Percentiles rank a stretch among this genome's conserved stretches.
phyloP scores from a whole-genome alignment of 305 asterid genomes.

The Fraxinus floribunda region DNA sequence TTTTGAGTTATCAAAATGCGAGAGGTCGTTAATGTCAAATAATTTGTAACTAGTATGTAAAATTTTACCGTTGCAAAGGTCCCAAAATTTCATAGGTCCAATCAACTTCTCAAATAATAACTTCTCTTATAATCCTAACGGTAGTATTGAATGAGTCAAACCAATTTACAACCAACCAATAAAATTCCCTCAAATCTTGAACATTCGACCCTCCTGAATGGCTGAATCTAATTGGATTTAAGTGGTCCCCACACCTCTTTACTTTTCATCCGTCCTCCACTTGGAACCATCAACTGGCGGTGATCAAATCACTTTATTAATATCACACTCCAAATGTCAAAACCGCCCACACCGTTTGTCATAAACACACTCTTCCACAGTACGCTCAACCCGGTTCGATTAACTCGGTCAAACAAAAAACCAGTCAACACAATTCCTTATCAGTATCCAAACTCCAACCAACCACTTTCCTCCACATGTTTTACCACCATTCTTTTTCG shows the following conservation, averaged over 20 bases:
- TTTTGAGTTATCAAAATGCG: neutral
- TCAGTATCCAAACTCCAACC: slow-evolving; percentile 33
- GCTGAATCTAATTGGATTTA: slow-evolving; percentile 8
- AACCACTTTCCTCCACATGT: slow-evolving; percentile 37
- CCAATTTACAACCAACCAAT: neutral
- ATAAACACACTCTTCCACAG: neutral
- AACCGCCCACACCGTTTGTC: slow-evolving; percentile 1
- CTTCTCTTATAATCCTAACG: neutral
- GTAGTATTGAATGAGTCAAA: slow-evolving; percentile 17
- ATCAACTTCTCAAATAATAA: neutral
- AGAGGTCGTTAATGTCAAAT: neutral
- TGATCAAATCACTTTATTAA: neutral
- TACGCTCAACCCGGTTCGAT: slow-evolving; percentile 9
- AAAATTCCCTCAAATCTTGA: neutral
- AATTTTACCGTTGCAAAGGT: neutral
- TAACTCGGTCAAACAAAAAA: slow-evolving; percentile 29
- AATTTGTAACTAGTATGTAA: neutral
- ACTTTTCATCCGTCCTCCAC: neutral
- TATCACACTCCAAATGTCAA: neutral
- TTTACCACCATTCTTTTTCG: slow-evolving; percentile 2
- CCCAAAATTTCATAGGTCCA: neutral
- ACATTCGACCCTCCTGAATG: slow-evolving; percentile 3
- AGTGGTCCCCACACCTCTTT: slow-evolving; percentile 7
- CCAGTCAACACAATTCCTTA: slow-evolving; percentile 37
- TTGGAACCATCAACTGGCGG: neutral